A percentile compares a stretch with the other conserved stretches of the same genome.
Conservation (phyloP, 2,329 filamentous ascomycete species). For the Tolypocladium sp. region DNA sequence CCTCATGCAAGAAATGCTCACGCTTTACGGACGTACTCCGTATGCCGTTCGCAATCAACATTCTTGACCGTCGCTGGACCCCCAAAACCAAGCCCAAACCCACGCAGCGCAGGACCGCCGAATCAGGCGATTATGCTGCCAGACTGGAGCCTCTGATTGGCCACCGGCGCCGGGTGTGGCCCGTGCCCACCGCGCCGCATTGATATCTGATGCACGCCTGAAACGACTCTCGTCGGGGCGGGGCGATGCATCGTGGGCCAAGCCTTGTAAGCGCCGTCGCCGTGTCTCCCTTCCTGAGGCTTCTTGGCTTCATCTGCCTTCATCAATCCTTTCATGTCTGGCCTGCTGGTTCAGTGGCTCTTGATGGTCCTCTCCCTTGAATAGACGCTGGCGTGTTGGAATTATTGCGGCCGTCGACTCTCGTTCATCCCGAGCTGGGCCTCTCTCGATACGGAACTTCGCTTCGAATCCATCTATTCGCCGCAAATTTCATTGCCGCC, state of each 20-base stretch:
- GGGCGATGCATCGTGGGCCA: not conserved
- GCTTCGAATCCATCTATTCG: not conserved
- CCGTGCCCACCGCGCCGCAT: conserved; percentile 10
- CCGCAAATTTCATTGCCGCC: not conserved
- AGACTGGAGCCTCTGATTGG: conserved; percentile 12
- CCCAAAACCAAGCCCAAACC: not conserved
- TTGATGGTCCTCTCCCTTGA: not conserved
- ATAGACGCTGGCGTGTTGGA: not conserved
- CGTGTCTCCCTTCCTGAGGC: not conserved
- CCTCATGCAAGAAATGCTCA: not conserved
- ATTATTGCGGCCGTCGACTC: not conserved
- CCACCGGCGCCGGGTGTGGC: conserved; percentile 7
- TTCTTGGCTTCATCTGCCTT: not conserved
- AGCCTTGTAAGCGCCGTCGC: not conserved
- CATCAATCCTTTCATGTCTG: not conserved
- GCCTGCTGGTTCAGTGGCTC: not conserved
- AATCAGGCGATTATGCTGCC: conserved; percentile 14
- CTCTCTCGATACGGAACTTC: not conserved
- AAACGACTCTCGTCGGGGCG: not conserved
- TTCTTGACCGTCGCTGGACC: not conserved
- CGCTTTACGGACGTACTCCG: too few species aligned
- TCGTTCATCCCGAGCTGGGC: not conserved
- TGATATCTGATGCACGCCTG: conserved; percentile 6
- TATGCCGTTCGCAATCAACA: not conserved
- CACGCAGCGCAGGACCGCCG: not conserved